These are phyloP conservation scores for Tetrastigma voinierianum DNA, from an alignment of 164 flowering plant species.

Conservation along the genomic window DNA sequence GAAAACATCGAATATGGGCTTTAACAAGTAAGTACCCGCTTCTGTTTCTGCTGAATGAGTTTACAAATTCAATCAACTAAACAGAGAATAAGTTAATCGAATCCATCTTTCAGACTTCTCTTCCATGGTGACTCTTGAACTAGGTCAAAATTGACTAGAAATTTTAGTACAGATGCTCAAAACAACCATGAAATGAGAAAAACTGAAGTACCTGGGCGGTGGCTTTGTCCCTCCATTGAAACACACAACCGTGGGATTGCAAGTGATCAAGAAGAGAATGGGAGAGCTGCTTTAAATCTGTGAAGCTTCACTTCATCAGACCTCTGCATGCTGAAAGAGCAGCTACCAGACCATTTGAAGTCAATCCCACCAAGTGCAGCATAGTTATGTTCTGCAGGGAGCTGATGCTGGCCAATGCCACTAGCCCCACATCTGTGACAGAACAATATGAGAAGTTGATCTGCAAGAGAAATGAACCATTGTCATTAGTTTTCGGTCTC, in stretches of 20 bases:
- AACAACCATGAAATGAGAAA: neutral
- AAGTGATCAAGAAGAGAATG: constrained; percentile 12
- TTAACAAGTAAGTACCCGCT: too few species aligned
- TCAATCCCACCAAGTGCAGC: constrained; percentile 24
- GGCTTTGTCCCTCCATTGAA: constrained; percentile 30
- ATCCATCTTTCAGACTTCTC: too few species aligned
- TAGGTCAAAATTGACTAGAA: too few species aligned
- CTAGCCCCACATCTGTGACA: constrained; percentile 24
- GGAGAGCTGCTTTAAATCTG: constrained; percentile 19
- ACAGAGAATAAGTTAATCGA: too few species aligned
- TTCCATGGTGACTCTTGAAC: too few species aligned
- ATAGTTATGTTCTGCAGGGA: constrained; percentile 24
- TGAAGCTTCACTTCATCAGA: constrained; percentile 25
- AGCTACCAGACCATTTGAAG: constrained; percentile 23
- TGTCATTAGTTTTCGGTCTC: neutral
- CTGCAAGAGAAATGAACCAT: constrained; percentile 12
- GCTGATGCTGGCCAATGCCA: constrained; percentile 18
- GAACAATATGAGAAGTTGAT: constrained; percentile 27
- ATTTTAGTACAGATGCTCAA: too few species aligned
- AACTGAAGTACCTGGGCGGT: constrained; percentile 16
- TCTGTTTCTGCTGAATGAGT: too few species aligned
- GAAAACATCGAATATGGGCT: too few species aligned
- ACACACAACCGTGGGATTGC: constrained; percentile 24
- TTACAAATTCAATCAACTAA: too few species aligned
- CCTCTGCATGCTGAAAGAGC: constrained; percentile 19